phyloP scores from a whole-genome alignment of 352 stramenopile genomes.

The Phytopythium delawarense region DNA sequence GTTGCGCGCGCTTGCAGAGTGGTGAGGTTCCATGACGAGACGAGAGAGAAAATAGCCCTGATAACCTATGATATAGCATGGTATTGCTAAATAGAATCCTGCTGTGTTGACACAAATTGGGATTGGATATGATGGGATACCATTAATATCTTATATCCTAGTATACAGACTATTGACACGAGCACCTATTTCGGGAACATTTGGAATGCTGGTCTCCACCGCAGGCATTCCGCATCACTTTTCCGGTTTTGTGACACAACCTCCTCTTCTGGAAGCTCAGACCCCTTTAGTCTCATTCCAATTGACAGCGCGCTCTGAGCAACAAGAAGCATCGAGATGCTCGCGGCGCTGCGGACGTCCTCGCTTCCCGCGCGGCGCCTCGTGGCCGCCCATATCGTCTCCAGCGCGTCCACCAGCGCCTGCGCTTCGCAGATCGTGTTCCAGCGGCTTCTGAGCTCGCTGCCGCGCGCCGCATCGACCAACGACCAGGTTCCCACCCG shows the following conservation, averaged over 20 bases:
- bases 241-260: neutral
- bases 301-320: too few relatives aligned
- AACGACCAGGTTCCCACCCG: too few relatives aligned
- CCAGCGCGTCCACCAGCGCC: neutral
- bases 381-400: neutral
- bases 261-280: neutral
- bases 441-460: neutral
- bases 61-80: neutral
- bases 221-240: neutral
- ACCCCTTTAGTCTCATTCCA: neutral
- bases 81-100: neutral
- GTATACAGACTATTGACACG: too few relatives aligned
- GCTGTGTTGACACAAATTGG: too few relatives aligned
- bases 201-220: too few relatives aligned
- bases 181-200: too few relatives aligned
- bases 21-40: neutral
- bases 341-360: neutral
- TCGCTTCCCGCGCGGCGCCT: neutral
- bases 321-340: neutral
- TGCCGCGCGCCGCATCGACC: neutral
- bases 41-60: neutral
- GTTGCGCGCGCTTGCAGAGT: too few relatives aligned
- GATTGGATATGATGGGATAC: too few relatives aligned
- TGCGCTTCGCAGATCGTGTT: neutral
- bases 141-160: too few relatives aligned